These are phyloP conservation scores for Tanacetum coccineum DNA, from an alignment of 129 eudicot genomes.

Conservation along the genomic window DNA sequence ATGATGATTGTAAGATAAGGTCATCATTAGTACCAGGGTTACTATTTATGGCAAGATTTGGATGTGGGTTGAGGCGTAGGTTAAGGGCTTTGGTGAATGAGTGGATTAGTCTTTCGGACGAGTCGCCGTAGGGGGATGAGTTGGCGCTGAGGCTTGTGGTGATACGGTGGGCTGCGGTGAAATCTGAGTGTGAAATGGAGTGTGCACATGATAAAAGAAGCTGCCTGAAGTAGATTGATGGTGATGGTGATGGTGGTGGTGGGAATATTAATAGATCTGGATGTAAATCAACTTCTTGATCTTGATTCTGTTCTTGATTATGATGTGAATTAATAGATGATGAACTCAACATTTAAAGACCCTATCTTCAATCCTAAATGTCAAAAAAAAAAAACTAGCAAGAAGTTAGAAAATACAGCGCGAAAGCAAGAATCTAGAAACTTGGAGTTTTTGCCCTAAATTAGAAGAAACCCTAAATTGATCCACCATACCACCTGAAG, in stretches of 20 bases:
- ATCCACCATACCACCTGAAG: too few species aligned
- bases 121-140: conserved; percentile 67
- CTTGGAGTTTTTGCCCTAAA: neutral
- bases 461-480: conserved; percentile 23
- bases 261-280: conserved; percentile 28
- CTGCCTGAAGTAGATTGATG: conserved; percentile 63
- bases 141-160: conserved; percentile 46
- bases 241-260: conserved; percentile 34
- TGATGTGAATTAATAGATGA: conserved; percentile 27
- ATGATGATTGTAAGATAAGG: conserved; percentile 48
- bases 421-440: neutral
- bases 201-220: conserved; percentile 74
- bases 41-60: neutral
- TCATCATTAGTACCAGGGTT: conserved; percentile 13
- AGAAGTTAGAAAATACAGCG: too few species aligned
- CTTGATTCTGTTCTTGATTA: conserved; percentile 1
- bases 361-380: neutral
- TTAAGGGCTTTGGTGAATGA: conserved; percentile 58
- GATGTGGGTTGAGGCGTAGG: conserved; percentile 37
- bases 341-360: conserved; percentile 33
- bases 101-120: conserved; percentile 62
- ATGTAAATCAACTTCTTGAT: conserved; percentile 23
- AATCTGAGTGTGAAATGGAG: conserved; percentile 60
- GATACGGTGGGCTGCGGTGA: conserved; percentile 69
- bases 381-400: too few species aligned